Base-by-base conservation (phyloP, 805 yeast species). In the Kuraishia hungarica region DNA sequence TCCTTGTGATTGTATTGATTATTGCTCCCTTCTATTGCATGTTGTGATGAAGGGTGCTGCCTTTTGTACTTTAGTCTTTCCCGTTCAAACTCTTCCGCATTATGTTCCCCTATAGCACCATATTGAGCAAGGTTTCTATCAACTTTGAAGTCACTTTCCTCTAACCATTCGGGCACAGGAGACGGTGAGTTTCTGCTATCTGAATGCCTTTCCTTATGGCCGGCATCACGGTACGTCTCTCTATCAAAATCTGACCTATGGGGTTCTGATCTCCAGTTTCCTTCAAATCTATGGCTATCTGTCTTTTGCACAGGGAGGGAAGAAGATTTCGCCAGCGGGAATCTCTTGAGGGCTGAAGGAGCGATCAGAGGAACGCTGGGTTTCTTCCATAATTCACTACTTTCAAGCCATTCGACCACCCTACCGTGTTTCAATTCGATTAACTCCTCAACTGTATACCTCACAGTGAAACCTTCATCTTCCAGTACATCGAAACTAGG, bases 141-240 rank as follows among this genome's bases (percentile, higher is more conserved):
- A 11, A 63, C 63, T 48, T 66, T 64, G 57, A 68, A 68, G 53
- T 68, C 69, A 1, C 68, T 63, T 48, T 67, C 72, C 20, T 61
- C 64, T 39, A 63, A 57, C 72, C 72, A 68, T 52, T 62, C 70
- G 1, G 71, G 71, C 35, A 49, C 51, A 17, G 51, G 51, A 24
- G 43, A 35, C 43, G 43, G 43, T 15, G 43, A 35, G 17, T 35
- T 15, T 17, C 43, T 35, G 43, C 11, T 28, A 11, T 10, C 17
- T 35, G 43, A 7, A 35, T 35, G n/a, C 17, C 43, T 35, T 17
- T 35, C 43, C n/a, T 4, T 15, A 13, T 35, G 43, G 4, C 4
- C n/a, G n/a, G n/a, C 43, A 35, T 35, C 43, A 6, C 43, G 43
- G 17, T 35, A 15, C 3, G 43, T 13, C 43, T 35, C 43, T 17